These are phyloP conservation scores for Mortierella sp. DNA, from an alignment of 371 early-diverging fungal genomes.

Conservation along the genomic window DNA sequence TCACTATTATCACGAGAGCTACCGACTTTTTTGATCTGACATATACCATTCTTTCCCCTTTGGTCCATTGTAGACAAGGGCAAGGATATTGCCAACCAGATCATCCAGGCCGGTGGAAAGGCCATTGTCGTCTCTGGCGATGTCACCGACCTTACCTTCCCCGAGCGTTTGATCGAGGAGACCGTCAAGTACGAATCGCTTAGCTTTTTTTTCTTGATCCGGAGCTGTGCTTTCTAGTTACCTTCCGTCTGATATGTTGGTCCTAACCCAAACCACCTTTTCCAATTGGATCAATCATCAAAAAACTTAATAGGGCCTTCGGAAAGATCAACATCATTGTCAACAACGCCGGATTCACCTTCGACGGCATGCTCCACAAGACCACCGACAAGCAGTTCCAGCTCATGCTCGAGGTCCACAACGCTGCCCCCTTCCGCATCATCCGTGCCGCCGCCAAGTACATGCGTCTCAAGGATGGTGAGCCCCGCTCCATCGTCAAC, in stretches of 20 bases:
- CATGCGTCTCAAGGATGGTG: slow-evolving; percentile 60
- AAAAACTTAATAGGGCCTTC: slow-evolving; percentile 59
- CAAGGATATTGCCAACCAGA: slow-evolving; percentile 72
- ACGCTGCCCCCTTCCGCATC: slow-evolving; percentile 78
- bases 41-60: background rate
- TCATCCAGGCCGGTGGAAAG: slow-evolving; percentile 70
- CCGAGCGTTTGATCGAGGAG: slow-evolving; percentile 69
- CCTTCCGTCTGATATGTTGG: background rate
- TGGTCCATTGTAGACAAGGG: slow-evolving; percentile 60
- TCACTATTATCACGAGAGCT: background rate
- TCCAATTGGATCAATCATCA: background rate
- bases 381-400: slow-evolving; percentile 80
- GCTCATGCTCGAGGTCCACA: slow-evolving; percentile 76
- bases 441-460: slow-evolving; percentile 75
- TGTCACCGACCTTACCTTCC: slow-evolving; percentile 68
- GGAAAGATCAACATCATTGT: slow-evolving; percentile 81
- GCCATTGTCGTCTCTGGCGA: slow-evolving; percentile 73
- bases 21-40: background rate
- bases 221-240: background rate
- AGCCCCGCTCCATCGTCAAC: slow-evolving; percentile 66
- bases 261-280: background rate
- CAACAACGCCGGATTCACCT: slow-evolving; percentile 82
- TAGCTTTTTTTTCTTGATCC: background rate
- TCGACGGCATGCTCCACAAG: slow-evolving; percentile 80
- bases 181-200: slow-evolving; percentile 64